phyloP scores from a whole-genome alignment of 75 land plant species.

The Picea sitchensis region DNA sequence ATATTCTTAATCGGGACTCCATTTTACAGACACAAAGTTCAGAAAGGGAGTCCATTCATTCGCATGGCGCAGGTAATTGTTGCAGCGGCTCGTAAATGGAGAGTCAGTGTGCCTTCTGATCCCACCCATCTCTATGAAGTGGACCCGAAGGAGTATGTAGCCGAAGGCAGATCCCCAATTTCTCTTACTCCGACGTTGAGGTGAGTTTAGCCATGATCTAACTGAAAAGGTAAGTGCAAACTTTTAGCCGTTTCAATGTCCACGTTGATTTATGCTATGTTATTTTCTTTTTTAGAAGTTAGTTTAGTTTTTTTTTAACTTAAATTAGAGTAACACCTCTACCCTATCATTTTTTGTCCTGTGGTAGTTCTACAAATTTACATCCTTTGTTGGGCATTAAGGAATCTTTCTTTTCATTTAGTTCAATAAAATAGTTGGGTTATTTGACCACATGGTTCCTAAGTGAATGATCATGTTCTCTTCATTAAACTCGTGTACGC shows the following conservation, averaged over 20 bases:
- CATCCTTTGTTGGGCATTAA: not conserved
- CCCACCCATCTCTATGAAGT: conserved; percentile 60
- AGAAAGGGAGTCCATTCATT: conserved; percentile 49
- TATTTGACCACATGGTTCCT: not conserved
- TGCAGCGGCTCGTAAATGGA: conserved; percentile 55
- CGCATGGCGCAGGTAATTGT: conserved; percentile 57
- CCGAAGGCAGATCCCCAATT: conserved; percentile 43
- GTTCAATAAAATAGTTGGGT: too few species aligned
- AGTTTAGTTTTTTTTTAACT: not conserved
- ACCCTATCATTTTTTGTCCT: too few species aligned
- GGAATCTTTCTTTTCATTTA: not conserved
- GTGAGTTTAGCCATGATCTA: conserved; percentile 16
- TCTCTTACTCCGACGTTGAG: conserved; percentile 47
- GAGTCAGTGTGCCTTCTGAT: conserved; percentile 26
- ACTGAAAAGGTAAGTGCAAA: too few species aligned
- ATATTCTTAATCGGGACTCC: conserved; percentile 25
- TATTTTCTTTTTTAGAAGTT: too few species aligned
- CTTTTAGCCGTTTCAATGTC: too few species aligned
- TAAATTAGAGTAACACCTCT: too few species aligned
- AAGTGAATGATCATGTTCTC: not conserved
- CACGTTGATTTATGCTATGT: too few species aligned
- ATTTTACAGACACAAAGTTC: conserved; percentile 22
- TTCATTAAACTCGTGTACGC: too few species aligned
- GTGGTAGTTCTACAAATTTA: too few species aligned
- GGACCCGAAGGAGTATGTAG: conserved; percentile 42